Evolutionary conservation across 192 early-diverging fungal genomes (phyloP).

Genomic region (Funneliformis mosseae): DNA sequence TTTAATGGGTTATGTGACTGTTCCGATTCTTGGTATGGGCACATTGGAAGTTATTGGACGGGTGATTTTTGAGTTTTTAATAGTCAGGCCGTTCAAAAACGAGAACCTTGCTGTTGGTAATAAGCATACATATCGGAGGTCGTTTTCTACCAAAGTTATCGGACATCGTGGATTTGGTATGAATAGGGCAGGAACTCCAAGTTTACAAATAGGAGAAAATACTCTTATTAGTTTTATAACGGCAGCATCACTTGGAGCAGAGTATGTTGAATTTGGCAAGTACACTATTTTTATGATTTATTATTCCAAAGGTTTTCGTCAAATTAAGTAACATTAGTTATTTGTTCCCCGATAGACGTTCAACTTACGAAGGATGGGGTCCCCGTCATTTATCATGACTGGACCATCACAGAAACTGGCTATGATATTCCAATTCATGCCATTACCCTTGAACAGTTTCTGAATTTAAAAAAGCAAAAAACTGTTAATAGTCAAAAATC

Average conservation of each 20-base stretch:
- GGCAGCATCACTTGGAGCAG: conserved; percentile 79
- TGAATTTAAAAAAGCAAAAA: conserved; percentile 33
- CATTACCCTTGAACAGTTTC: conserved; percentile 73
- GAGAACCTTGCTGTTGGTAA: conserved; percentile 58
- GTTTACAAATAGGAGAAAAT: conserved; percentile 89
- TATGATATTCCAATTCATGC: conserved; percentile 68
- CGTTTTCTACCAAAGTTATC: conserved; percentile 69
- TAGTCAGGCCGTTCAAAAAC: conserved; percentile 66
- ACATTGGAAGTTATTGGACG: conserved; percentile 58
- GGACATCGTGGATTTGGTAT: conserved; percentile 91
- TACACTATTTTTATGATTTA: not conserved
- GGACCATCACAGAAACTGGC: conserved; percentile 76
- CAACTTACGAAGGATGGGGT: conserved; percentile 89
- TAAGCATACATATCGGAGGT: conserved; percentile 61
- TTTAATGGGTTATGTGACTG: conserved; percentile 58
- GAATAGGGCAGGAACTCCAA: conserved; percentile 62
- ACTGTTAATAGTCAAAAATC: not conserved
- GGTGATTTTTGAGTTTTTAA: conserved; percentile 60
- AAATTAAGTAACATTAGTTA: not conserved
- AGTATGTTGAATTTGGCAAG: conserved; percentile 89
- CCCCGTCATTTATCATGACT: conserved; percentile 93
- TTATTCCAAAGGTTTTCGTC: too few relatives aligned
- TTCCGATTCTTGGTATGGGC: conserved; percentile 56
- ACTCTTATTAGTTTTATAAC: conserved; percentile 84
- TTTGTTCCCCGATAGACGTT: conserved; percentile 63